Conservation (phyloP, 768 basidiomycete genomes). For the Lyophyllum semitale region DNA sequence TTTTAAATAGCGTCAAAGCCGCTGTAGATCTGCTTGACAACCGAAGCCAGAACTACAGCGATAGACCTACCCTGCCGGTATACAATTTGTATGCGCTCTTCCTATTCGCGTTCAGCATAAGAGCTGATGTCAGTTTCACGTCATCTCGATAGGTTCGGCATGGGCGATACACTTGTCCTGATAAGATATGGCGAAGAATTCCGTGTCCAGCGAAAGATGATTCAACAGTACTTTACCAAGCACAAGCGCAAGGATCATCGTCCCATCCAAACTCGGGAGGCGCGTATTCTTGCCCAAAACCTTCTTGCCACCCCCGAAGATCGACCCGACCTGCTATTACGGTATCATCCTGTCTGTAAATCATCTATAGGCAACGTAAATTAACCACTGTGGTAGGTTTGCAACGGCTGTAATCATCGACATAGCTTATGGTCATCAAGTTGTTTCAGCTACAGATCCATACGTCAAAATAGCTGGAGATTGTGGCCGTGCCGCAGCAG, state of each 20-base stretch:
- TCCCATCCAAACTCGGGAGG: constrained; percentile 17
- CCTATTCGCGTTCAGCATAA: no score
- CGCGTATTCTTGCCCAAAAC: constrained; percentile 27
- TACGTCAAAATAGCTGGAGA: constrained; percentile 8
- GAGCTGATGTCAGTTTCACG: no score
- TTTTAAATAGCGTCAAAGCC: constrained; percentile 21
- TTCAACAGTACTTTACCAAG: no score
- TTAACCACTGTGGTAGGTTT: constrained; percentile 3
- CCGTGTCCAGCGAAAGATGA: no score
- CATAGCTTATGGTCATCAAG: constrained; percentile 13
- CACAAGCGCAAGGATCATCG: no score
- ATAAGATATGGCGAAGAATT: no score
- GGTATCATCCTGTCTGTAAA: constrained; percentile 20
- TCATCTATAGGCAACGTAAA: no score
- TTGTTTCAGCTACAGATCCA: not conserved
- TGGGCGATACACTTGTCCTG: no score
- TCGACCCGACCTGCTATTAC: constrained; percentile 25
- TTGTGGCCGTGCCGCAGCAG: not conserved
- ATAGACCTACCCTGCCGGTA: not conserved
- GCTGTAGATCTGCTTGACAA: constrained; percentile 25
- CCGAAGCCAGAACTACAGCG: constrained; percentile 22
- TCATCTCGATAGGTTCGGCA: no score
- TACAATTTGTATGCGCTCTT: no score
- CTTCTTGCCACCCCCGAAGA: constrained; percentile 25
- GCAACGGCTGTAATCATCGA: constrained; percentile 12